Base-by-base conservation (phyloP, 164 flowering plant genomes). In the Taxillus chinensis region DNA sequence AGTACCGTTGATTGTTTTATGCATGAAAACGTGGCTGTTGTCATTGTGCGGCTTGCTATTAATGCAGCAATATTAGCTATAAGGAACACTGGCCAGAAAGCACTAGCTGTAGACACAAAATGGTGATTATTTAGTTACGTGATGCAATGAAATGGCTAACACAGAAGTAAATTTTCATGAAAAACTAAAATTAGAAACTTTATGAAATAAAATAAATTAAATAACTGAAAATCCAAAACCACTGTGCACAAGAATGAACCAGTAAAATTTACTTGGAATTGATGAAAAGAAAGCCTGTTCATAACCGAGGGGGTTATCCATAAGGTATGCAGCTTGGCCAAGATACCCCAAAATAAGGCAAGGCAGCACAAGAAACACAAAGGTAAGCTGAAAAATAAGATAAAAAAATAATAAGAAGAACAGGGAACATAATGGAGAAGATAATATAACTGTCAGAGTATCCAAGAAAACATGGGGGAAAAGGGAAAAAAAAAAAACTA, bases 281-380 rank as follows among this genome's bases (percentile, higher is more conserved):
- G 97, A 89, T 63, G 82, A 79, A 70, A 86, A 93, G 78, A 93
- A 90, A 57, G 77, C 84, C 74, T 87, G 87, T 39, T 73, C 80
- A 62, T 75, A 72, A 16, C 61, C 69, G 58, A 37, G 63, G 39
- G 66, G 83, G 74, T 93, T 84, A 67, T 83, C 78, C 91, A 89
- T 80, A 39, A 93, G 86, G 74, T 84, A 93, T 51, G 99, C 99
- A 68, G 99, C 99, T 85, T 93, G 97, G 65, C 99, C 97, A 74
- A 93, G 78, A 74, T 93, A 93, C 42, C 99, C 99, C 86, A 93
- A 74, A 37, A 93, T 70, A 66, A 93, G 97, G 79, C 97, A 93
- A 53, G 99, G 97, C 57, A 93, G 76, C 39, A 93, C 97, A 65
- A 93, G 90, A 68, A 89, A 85, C 68, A 81, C 82, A 80, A 90